Conservation (phyloP, 1,139 yeast species). For the Zhuliangozyma blackwelliae region DNA sequence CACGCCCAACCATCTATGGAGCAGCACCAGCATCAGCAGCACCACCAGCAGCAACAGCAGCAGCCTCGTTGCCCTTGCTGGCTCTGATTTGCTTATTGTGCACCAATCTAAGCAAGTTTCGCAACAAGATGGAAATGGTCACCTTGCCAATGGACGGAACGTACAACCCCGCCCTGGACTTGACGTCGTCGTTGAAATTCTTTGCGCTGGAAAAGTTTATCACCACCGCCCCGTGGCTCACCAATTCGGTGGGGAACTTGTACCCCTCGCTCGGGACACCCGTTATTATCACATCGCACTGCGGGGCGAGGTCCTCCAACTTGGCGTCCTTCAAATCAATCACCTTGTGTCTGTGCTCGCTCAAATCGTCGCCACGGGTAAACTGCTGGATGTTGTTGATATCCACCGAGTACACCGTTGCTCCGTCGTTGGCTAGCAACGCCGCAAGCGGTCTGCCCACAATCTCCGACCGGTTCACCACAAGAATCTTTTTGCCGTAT, state of each 20-base stretch:
- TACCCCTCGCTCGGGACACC: conserved; percentile 86
- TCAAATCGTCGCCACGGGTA: conserved; percentile 90
- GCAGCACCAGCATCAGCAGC: too few relatives aligned
- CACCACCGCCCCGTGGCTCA: conserved; percentile 84
- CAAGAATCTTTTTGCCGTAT: conserved; percentile 86
- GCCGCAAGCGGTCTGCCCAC: conserved; percentile 98
- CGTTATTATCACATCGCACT: conserved; percentile 88
- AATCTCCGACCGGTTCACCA: conserved; percentile 90
- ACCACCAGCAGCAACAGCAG: too few relatives aligned
- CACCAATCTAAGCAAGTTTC: conserved; percentile 78
- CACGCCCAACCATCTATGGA: too few relatives aligned
- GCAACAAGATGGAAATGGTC: conserved; percentile 86
- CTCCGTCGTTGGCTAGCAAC: conserved; percentile 92
- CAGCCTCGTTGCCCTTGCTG: too few relatives aligned
- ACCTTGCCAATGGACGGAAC: conserved; percentile 97
- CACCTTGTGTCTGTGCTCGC: conserved; percentile 79
- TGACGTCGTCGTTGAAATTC: conserved; percentile 78
- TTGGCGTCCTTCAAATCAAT: conserved; percentile 54
- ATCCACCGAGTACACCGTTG: conserved; percentile 90
- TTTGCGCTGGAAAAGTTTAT: conserved; percentile 86
- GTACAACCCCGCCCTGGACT: conserved; percentile 80
- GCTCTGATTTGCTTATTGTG: conserved; percentile 48
- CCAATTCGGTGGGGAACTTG: conserved; percentile 78
- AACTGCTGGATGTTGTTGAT: conserved; percentile 82
- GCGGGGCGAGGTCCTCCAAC: conserved; percentile 61